A percentile compares a stretch with the other conserved stretches of the same genome.
Conservation (phyloP, 164 flowering plant genomes). For the Kalanchoe fedtschenkoi region DNA sequence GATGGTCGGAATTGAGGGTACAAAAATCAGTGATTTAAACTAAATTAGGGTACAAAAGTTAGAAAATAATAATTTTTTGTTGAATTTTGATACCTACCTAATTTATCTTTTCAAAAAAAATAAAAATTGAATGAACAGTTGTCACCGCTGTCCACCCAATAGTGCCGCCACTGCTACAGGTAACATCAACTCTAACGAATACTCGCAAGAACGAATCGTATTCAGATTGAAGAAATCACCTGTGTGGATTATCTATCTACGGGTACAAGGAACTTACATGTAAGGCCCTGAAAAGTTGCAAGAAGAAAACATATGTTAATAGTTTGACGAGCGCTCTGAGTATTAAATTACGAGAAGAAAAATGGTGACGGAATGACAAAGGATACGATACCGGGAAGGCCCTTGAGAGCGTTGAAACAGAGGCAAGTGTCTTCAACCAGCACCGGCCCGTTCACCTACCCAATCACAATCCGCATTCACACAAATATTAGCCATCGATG, state of each 20-base stretch:
- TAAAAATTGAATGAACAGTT: too few species aligned
- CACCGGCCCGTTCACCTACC: slow-evolving; percentile 81
- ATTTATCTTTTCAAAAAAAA: too few species aligned
- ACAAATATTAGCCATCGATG: not conserved
- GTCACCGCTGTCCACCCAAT: too few species aligned
- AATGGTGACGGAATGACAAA: not conserved
- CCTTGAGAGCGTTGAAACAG: slow-evolving; percentile 86
- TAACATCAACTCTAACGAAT: not conserved
- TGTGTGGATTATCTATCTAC: not conserved
- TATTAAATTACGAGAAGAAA: not conserved
- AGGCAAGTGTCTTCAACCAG: slow-evolving; percentile 96
- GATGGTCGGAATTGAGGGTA: too few species aligned
- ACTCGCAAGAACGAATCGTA: not conserved
- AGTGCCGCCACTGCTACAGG: too few species aligned
- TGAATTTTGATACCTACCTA: too few species aligned
- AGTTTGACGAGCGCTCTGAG: not conserved
- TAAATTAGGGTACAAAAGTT: too few species aligned
- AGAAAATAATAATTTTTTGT: too few species aligned
- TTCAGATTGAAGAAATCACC: slow-evolving; percentile 7
- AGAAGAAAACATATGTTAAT: not conserved
- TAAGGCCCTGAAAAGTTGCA: slow-evolving; percentile 67
- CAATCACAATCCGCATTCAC: slow-evolving; percentile 8
- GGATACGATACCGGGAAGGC: slow-evolving; percentile 59
- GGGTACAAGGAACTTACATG: slow-evolving; percentile 50
- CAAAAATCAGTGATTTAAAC: too few species aligned